These are phyloP conservation scores for Flaveria brownii DNA, from an alignment of 129 eudicot genomes.

Conservation along the genomic window DNA sequence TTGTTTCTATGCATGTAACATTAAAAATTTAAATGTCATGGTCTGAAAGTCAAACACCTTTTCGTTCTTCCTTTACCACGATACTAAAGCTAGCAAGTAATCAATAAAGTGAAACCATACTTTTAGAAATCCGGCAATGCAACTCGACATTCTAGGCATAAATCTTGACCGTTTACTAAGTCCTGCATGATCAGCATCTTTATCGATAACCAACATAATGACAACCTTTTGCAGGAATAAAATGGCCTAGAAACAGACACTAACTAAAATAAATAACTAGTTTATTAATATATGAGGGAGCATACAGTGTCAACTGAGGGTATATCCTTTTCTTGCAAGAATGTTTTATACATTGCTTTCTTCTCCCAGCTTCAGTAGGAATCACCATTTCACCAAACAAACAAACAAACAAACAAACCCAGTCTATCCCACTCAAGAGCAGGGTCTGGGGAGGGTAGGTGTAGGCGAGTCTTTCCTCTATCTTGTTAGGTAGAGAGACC, in stretches of 20 bases:
- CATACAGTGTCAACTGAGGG: conserved; percentile 89
- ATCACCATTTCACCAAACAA: conserved; percentile 64
- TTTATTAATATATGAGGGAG: conserved; percentile 8
- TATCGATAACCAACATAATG: conserved; percentile 86
- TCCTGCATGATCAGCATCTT: conserved; percentile 74
- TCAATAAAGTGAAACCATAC: conserved; percentile 32
- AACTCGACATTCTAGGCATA: conserved; percentile 96
- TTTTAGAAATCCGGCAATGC: conserved; percentile 91
- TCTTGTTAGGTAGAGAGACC: too few relatives aligned
- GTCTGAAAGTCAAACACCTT: background rate
- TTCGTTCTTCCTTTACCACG: background rate
- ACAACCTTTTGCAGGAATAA: conserved; percentile 57
- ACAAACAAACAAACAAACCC: too few relatives aligned
- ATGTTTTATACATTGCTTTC: conserved; percentile 69
- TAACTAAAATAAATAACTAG: background rate
- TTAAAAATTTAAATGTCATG: background rate
- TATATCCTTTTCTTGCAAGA: conserved; percentile 74
- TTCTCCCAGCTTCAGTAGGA: conserved; percentile 81
- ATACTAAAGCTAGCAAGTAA: background rate
- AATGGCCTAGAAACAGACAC: background rate
- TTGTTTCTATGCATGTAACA: background rate
- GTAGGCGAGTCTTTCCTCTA: too few relatives aligned
- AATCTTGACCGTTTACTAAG: conserved; percentile 73
- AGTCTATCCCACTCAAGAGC: too few relatives aligned
- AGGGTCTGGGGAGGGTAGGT: too few relatives aligned